Evolutionary conservation across 2,329 filamentous ascomycete species (phyloP).

Genomic region (Colletotrichum navitas): DNA sequence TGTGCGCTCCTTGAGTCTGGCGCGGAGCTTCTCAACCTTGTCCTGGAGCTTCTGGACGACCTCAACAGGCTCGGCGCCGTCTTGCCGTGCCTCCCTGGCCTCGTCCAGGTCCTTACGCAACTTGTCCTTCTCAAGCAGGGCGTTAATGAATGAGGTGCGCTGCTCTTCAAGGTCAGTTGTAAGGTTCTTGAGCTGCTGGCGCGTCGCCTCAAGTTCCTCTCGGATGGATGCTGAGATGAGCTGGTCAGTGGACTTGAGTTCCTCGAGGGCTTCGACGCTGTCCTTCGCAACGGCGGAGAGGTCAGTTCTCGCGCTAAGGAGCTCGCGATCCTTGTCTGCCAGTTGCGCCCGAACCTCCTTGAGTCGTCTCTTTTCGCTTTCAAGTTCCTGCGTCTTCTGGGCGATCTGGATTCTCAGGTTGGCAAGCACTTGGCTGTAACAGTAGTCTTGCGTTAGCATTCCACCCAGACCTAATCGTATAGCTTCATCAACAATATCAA

Average conservation of each 20-base stretch:
- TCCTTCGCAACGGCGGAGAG: slow-evolving; percentile 67
- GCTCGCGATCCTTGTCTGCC: slow-evolving; percentile 67
- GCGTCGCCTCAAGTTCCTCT: slow-evolving; percentile 68
- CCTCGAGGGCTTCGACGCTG: slow-evolving; percentile 66
- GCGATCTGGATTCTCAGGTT: slow-evolving; percentile 65
- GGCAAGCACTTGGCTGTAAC: slow-evolving; percentile 66
- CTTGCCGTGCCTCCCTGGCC: slow-evolving; percentile 53
- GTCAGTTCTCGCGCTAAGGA: slow-evolving; percentile 65
- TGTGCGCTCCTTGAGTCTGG: slow-evolving; percentile 67
- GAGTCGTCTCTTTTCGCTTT: slow-evolving; percentile 51
- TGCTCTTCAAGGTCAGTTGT: slow-evolving; percentile 67
- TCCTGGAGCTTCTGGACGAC: slow-evolving; percentile 59
- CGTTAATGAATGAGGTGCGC: slow-evolving; percentile 70
- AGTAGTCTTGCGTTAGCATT: slow-evolving; percentile 60
- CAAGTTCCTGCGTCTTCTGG: slow-evolving; percentile 56
- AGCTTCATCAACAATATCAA: slow-evolving; percentile 45
- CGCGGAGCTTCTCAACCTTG: slow-evolving; percentile 70
- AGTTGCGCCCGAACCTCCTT: slow-evolving; percentile 60
- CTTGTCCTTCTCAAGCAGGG: slow-evolving; percentile 71
- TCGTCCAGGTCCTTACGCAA: slow-evolving; percentile 67
- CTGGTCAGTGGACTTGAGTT: slow-evolving; percentile 70
- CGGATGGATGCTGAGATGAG: slow-evolving; percentile 70
- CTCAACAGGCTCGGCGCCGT: slow-evolving; percentile 53
- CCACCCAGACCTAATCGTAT: slow-evolving; percentile 45
- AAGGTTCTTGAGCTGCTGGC: slow-evolving; percentile 63